phyloP scores from a whole-genome alignment of 2,329 filamentous ascomycete genomes.

The Uncinocarpus reesii region DNA sequence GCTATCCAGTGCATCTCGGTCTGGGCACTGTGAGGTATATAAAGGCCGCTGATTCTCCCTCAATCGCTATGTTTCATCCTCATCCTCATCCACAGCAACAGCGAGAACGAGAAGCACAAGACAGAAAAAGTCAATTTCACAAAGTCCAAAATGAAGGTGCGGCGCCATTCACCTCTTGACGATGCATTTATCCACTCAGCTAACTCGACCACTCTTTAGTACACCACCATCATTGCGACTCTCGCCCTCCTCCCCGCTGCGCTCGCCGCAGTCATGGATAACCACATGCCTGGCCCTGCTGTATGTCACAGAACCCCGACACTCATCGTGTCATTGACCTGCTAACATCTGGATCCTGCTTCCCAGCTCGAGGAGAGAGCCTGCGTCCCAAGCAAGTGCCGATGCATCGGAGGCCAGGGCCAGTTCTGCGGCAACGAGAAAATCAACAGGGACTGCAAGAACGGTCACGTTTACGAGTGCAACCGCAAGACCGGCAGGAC shows the following conservation, averaged over 20 bases:
- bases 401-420: constrained; percentile 17
- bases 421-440: constrained; percentile 18
- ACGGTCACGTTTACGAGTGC: constrained; percentile 19
- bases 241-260: constrained; percentile 1
- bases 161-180: background rate
- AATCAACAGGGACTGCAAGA: constrained; percentile 16
- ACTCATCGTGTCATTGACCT: background rate
- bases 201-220: background rate
- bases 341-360: background rate
- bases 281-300: background rate
- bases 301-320: background rate
- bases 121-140: background rate
- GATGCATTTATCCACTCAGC: background rate
- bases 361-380: constrained; percentile 14
- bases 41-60: background rate
- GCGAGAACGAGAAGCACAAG: background rate
- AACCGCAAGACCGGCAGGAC: constrained; percentile 13
- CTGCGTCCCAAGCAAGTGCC: constrained; percentile 16
- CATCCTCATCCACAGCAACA: background rate
- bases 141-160: constrained; percentile 2
- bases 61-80: background rate
- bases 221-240: constrained; percentile 1
- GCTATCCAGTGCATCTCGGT: background rate
- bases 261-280: background rate
- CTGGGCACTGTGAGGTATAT: background rate